A percentile compares a stretch with the other conserved stretches of the same genome.
Conservation (phyloP, 2,329 filamentous ascomycete genomes). For the Colletotrichum australisinense region DNA sequence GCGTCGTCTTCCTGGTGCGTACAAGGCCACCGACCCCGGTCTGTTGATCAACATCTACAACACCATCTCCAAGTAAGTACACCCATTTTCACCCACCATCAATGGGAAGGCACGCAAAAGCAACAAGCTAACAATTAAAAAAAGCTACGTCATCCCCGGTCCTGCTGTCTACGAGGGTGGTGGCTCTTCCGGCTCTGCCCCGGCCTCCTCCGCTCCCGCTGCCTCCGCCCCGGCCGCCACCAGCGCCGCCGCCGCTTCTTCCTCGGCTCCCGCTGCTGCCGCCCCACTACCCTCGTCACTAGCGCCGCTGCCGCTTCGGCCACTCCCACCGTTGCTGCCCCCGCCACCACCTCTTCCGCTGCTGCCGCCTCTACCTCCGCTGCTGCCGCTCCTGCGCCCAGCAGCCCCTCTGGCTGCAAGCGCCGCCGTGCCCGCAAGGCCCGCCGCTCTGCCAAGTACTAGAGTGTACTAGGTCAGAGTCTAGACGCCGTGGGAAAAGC, state of each 20-base stretch:
- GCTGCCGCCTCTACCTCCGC: slow-evolving; percentile 16
- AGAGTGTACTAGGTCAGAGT: neutral
- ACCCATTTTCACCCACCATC: no score
- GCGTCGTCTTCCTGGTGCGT: slow-evolving; percentile 37
- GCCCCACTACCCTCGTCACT: slow-evolving; percentile 13
- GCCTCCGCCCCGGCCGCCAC: neutral
- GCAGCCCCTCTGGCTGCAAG: slow-evolving; percentile 17
- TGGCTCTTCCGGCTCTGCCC: slow-evolving; percentile 17
- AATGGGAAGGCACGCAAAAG: neutral
- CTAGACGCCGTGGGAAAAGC: neutral
- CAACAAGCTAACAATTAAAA: neutral
- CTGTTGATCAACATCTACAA: slow-evolving; percentile 59
- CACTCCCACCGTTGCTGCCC: neutral
- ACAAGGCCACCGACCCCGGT: slow-evolving; percentile 51
- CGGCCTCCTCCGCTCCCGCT: neutral
- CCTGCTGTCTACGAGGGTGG: slow-evolving; percentile 40
- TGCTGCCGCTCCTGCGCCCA: slow-evolving; percentile 9
- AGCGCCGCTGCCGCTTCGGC: neutral
- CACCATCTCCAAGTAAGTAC: slow-evolving; percentile 19
- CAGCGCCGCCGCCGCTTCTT: neutral
- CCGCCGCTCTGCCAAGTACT: slow-evolving; percentile 35
- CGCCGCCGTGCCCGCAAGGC: slow-evolving; percentile 35
- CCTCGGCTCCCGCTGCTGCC: slow-evolving; percentile 3
- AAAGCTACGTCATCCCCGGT: slow-evolving; percentile 35
- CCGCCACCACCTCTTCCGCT: neutral